A percentile compares a stretch with the other conserved stretches of the same genome.
Evolutionary conservation across 1,284 basidiomycete species (phyloP).

Genomic region (Chiua sp.): DNA sequence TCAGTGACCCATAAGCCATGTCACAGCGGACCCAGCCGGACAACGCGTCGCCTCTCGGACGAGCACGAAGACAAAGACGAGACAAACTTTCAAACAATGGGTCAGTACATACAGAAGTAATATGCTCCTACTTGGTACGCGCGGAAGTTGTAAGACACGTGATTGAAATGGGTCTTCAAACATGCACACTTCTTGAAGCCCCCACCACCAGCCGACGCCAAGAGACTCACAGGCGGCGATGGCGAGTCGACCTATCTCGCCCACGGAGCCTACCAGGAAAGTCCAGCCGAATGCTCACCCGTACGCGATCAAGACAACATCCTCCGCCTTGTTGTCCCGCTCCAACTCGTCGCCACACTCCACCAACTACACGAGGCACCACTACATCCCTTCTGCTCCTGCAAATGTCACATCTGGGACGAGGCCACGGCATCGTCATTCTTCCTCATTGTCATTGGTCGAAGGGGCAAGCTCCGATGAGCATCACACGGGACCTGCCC

Average conservation of each 20-base stretch:
- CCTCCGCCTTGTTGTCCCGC: slow-evolving; percentile 42
- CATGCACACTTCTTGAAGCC: too few relatives aligned
- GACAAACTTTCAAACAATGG: too few relatives aligned
- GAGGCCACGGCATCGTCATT: slow-evolving; percentile 27
- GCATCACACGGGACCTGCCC: slow-evolving; percentile 9
- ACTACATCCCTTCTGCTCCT: slow-evolving; percentile 36
- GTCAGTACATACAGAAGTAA: too few relatives aligned
- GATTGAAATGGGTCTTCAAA: too few relatives aligned
- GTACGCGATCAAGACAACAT: slow-evolving; percentile 45
- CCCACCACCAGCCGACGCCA: not conserved
- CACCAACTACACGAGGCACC: slow-evolving; percentile 28
- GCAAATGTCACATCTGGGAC: slow-evolving; percentile 7
- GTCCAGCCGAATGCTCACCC: slow-evolving; percentile 40
- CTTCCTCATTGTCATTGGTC: slow-evolving; percentile 28
- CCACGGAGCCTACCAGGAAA: slow-evolving; percentile 22
- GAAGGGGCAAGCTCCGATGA: slow-evolving; percentile 3
- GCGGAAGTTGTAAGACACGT: too few relatives aligned
- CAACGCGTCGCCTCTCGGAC: too few relatives aligned
- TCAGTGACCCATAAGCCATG: not conserved
- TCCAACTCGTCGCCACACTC: slow-evolving; percentile 40
- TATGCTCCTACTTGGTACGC: too few relatives aligned
- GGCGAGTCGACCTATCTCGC: slow-evolving; percentile 22
- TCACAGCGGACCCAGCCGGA: not conserved
- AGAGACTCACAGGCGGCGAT: slow-evolving; percentile 8
- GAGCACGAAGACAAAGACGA: too few relatives aligned